These are phyloP conservation scores for Nematodospora anomalae DNA, from an alignment of 1,139 yeast genomes.

Conservation along the genomic window DNA sequence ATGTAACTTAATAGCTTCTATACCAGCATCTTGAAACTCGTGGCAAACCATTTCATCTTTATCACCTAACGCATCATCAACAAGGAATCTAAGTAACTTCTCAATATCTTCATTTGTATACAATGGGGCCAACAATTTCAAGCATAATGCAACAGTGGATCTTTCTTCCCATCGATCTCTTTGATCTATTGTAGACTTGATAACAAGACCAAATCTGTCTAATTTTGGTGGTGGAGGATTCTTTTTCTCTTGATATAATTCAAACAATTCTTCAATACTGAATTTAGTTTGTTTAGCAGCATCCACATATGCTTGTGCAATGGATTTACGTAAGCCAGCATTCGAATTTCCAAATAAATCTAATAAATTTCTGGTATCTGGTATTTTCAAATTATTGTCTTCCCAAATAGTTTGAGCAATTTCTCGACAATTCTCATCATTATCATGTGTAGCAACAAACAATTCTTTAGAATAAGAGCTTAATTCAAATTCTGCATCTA, in stretches of 20 bases:
- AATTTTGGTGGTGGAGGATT: conserved; percentile 75
- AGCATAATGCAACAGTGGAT: conserved; percentile 73
- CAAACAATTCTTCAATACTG: conserved; percentile 39
- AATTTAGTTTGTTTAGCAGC: conserved; percentile 17
- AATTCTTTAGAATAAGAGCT: conserved; percentile 64
- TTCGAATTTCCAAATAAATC: conserved; percentile 53
- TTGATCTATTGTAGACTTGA: conserved; percentile 59
- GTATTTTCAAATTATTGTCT: conserved; percentile 60
- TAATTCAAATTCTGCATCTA: conserved; percentile 86
- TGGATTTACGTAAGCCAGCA: conserved; percentile 65
- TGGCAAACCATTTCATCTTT: conserved; percentile 70
- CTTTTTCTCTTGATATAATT: conserved; percentile 57
- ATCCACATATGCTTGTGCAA: conserved; percentile 52
- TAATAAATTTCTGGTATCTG: conserved; percentile 46
- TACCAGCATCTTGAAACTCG: conserved; percentile 88
- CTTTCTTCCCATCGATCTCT: conserved; percentile 83
- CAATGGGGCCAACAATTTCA: conserved; percentile 57
- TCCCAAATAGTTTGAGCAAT: conserved; percentile 83
- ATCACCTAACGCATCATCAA: conserved; percentile 72
- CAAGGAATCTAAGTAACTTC: conserved; percentile 56
- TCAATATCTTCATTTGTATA: conserved; percentile 44
- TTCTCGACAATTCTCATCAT: conserved; percentile 60
- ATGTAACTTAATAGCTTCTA: conserved; percentile 61
- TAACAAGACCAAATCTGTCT: conserved; percentile 78
- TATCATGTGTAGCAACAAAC: conserved; percentile 79